Percentiles rank a stretch among this genome's conserved stretches.
These are phyloP conservation scores for Mycena galericulata DNA, from an alignment of 768 basidiomycete species.

Conservation along the genomic window DNA sequence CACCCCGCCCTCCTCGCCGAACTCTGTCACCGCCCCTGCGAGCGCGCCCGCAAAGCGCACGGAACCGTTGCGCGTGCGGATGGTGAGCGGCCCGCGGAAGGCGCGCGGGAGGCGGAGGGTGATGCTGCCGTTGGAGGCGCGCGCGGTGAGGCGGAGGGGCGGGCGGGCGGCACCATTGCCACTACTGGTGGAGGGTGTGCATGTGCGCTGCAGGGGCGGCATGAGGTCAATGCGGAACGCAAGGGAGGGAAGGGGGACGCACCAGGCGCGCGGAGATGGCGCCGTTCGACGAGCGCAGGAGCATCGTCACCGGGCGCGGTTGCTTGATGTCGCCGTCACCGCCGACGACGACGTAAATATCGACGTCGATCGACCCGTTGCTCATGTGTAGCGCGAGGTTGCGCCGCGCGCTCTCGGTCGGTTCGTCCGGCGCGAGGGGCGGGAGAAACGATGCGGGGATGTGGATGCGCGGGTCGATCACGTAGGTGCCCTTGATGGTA, in stretches of 20 bases:
- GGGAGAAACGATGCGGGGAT: constrained; percentile 55
- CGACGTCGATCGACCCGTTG: constrained; percentile 51
- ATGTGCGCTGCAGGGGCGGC: too few relatives aligned
- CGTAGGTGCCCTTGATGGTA: constrained; percentile 51
- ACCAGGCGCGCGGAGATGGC: constrained; percentile 32
- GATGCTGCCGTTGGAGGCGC: constrained; percentile 46
- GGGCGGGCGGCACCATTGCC: constrained; percentile 41
- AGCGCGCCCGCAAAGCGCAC: constrained; percentile 49
- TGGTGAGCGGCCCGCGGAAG: constrained; percentile 53
- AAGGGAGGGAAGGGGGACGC: not conserved
- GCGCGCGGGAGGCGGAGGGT: constrained; percentile 52
- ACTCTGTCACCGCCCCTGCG: constrained; percentile 43
- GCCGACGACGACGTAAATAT: constrained; percentile 50
- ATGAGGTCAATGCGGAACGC: too few relatives aligned
- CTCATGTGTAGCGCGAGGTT: constrained; percentile 51
- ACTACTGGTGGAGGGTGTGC: too few relatives aligned
- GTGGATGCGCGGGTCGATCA: constrained; percentile 55
- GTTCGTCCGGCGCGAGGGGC: constrained; percentile 48
- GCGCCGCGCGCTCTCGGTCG: constrained; percentile 53
- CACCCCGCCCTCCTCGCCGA: constrained; percentile 49
- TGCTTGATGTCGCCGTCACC: constrained; percentile 14
- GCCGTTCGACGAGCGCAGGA: constrained; percentile 44
- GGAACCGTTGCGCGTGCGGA: constrained; percentile 47
- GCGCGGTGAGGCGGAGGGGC: constrained; percentile 40
- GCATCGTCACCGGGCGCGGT: constrained; percentile 28